phyloP scores from a whole-genome alignment of 129 eudicot genomes.

The Centrapalus pauciflorus region DNA sequence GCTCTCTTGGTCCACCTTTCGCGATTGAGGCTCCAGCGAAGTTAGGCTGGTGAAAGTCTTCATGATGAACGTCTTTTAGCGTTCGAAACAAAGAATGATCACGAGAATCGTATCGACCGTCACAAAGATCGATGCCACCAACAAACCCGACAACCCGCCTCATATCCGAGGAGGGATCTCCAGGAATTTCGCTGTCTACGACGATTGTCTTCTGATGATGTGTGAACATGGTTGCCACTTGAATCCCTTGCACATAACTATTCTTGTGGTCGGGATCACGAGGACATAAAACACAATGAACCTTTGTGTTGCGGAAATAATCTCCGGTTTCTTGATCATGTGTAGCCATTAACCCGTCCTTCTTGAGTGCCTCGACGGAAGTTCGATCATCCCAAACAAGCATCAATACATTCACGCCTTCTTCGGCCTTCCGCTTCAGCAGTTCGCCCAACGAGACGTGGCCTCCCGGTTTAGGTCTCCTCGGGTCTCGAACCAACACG shows the following conservation, averaged over 20 bases:
- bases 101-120: conserved; percentile 70
- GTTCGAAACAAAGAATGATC: conserved; percentile 66
- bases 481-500: conserved; percentile 57
- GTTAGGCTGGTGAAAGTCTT: conserved; percentile 84
- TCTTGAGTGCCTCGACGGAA: conserved; percentile 41
- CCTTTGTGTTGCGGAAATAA: conserved; percentile 53
- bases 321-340: conserved; percentile 76
- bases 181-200: conserved; percentile 42
- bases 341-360: conserved; percentile 82
- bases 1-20: conserved; percentile 92
- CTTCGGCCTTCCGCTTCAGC: conserved; percentile 54
- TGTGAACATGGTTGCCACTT: conserved; percentile 64
- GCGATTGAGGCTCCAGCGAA: conserved; percentile 54
- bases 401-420: conserved; percentile 62
- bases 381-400: conserved; percentile 91
- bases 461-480: conserved; percentile 48
- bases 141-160: conserved; percentile 65
- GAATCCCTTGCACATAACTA: conserved; percentile 55
- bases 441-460: conserved; percentile 61
- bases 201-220: conserved; percentile 86
- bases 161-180: conserved; percentile 19
- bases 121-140: conserved; percentile 94
- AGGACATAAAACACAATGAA: conserved; percentile 65
- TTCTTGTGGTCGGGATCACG: conserved; percentile 54
- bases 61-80: conserved; percentile 45